Conservation (phyloP, 2,329 filamentous ascomycete genomes). For the Xylariaceae sp. region DNA sequence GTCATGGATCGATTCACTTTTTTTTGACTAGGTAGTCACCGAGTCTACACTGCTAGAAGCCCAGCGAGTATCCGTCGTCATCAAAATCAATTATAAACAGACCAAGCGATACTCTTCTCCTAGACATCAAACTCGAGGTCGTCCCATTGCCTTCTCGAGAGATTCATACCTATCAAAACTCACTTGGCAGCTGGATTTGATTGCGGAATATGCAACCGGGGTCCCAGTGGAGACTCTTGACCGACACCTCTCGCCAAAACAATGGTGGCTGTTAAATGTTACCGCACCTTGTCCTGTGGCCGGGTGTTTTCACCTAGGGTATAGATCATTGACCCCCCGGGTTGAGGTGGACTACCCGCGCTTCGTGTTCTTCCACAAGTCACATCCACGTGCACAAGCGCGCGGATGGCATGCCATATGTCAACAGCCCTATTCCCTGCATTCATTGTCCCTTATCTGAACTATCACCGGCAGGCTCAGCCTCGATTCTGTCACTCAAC, state of each 20-base stretch:
- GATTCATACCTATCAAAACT: not conserved
- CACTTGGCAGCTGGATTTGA: not conserved
- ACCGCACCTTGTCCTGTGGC: not conserved
- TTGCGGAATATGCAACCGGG: slow-evolving; percentile 1
- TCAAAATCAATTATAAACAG: slow-evolving; percentile 13
- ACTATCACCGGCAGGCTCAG: slow-evolving; percentile 13
- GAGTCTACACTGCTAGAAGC: not conserved
- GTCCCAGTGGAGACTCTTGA: not conserved
- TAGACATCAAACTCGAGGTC: not conserved
- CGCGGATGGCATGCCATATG: slow-evolving; percentile 14
- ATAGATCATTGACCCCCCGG: not conserved
- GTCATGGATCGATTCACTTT: no score
- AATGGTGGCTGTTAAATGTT: slow-evolving; percentile 1
- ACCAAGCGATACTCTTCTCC: not conserved
- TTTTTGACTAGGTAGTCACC: no score
- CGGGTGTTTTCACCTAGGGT: not conserved
- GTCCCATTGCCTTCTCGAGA: not conserved
- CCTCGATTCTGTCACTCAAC: not conserved
- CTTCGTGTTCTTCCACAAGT: not conserved
- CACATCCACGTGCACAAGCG: not conserved
- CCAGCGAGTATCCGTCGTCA: slow-evolving; percentile 13
- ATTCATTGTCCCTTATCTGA: slow-evolving; percentile 5
- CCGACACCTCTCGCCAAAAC: not conserved
- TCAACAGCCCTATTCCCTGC: slow-evolving; percentile 10
- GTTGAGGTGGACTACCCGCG: not conserved